Conservation (phyloP, 805 yeast genomes). For the Debaryomyces hansenii region DNA sequence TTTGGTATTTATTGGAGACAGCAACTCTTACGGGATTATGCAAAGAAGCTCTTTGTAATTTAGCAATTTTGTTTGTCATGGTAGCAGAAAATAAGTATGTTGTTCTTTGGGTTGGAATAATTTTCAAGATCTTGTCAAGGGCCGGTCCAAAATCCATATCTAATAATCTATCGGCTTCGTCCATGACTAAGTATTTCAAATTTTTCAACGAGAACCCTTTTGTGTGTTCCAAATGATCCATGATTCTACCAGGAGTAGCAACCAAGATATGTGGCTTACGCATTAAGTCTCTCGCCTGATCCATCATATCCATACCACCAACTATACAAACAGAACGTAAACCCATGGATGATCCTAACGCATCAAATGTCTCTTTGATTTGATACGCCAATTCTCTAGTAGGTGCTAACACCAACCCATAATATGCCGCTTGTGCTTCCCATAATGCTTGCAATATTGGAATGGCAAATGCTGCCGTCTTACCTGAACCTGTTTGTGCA, state of each 20-base stretch:
- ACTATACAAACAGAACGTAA: constrained; percentile 85
- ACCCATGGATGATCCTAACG: constrained; percentile 90
- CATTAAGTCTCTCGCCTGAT: constrained; percentile 91
- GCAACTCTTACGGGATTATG: constrained; percentile 88
- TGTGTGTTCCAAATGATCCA: constrained; percentile 92
- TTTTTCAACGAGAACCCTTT: constrained; percentile 83
- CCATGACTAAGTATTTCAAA: constrained; percentile 84
- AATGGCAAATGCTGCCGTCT: constrained; percentile 97
- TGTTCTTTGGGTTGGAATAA: constrained; percentile 82
- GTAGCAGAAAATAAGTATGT: constrained; percentile 94
- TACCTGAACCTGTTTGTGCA: constrained; percentile 98
- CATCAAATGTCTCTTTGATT: constrained; percentile 93
- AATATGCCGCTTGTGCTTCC: constrained; percentile 85
- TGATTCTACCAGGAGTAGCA: constrained; percentile 92
- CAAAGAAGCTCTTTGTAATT: constrained; percentile 89
- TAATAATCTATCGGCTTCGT: constrained; percentile 93
- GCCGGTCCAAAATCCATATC: constrained; percentile 98
- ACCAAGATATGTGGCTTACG: constrained; percentile 92
- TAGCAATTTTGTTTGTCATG: constrained; percentile 92
- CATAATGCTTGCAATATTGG: constrained; percentile 91
- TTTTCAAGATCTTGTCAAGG: constrained; percentile 76
- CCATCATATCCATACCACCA: constrained; percentile 99
- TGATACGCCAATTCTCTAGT: constrained; percentile 85
- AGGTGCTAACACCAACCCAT: constrained; percentile 84
- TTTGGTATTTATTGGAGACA: constrained; percentile 83